A percentile compares a stretch with the other conserved stretches of the same genome.
phyloP scores from a whole-genome alignment of 495 filamentous ascomycete genomes.

The Penicillium egyptiacum region DNA sequence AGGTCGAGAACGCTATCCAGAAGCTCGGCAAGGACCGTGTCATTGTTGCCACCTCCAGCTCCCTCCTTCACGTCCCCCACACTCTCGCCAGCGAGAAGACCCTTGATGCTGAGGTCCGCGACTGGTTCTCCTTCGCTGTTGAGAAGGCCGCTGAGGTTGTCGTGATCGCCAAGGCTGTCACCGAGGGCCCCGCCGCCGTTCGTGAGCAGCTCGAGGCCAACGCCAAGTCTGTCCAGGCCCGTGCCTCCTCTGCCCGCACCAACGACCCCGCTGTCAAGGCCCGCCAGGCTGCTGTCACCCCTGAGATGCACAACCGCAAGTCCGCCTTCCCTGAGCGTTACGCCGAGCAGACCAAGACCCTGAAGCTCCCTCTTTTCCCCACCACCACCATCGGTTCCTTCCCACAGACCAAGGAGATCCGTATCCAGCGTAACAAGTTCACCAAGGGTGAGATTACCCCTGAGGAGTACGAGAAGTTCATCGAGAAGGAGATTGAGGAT shows the following conservation, averaged over 20 bases:
- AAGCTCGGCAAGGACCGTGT: conserved; percentile 94
- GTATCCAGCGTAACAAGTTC: conserved; percentile 92
- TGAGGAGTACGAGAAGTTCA: conserved; percentile 94
- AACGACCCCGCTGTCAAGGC: conserved; percentile 97
- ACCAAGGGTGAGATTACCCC: conserved; percentile 94
- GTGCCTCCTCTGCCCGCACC: conserved; percentile 86
- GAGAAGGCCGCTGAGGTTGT: conserved; percentile 93
- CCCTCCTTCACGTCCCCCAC: conserved; percentile 96
- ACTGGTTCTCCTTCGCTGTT: conserved; percentile 98
- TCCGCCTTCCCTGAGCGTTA: conserved; percentile 81
- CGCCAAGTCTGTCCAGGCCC: conserved; percentile 82
- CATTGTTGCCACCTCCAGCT: conserved; percentile 93
- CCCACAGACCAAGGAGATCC: conserved; percentile 98
- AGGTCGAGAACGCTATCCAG: conserved; percentile 83
- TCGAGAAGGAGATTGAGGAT: conserved; percentile 93
- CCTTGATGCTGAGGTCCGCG: conserved; percentile 82
- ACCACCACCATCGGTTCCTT: conserved; percentile 99
- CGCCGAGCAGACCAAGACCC: conserved; percentile 77
- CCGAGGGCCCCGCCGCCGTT: conserved; percentile 82
- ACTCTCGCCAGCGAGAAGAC: conserved; percentile 97
- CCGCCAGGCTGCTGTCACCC: conserved; percentile 80
- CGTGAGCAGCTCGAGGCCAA: conserved; percentile 88
- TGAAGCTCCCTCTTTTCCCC: conserved; percentile 93
- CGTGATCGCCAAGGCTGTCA: conserved; percentile 94
- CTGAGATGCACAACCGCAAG: conserved; percentile 86